Percentiles rank a stretch among this genome's conserved stretches.
Conservation (phyloP, 371 early-diverging fungal species). For the Mucor circinelloides region DNA sequence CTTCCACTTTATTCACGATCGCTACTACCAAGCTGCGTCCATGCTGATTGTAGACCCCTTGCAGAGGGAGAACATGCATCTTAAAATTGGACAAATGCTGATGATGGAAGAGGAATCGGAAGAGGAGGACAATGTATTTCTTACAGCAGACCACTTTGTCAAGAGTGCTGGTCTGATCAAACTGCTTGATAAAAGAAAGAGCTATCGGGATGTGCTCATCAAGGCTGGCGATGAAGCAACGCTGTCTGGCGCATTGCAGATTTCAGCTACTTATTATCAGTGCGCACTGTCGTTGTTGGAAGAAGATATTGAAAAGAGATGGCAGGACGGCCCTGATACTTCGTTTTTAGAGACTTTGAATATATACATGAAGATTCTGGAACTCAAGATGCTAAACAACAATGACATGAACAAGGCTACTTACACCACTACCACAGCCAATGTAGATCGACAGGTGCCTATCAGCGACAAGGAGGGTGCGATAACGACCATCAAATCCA, state of each 20-base stretch:
- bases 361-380: constrained; percentile 36
- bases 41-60: constrained; percentile 28
- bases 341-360: constrained; percentile 42
- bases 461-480: background rate
- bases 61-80: constrained; percentile 38
- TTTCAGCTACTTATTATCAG: constrained; percentile 31
- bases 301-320: constrained; percentile 17
- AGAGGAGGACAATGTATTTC: constrained; percentile 32
- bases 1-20: constrained; percentile 46
- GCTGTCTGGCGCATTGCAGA: constrained; percentile 38
- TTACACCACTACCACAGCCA: background rate
- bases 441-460: background rate
- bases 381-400: constrained; percentile 29
- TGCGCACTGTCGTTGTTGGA: constrained; percentile 32
- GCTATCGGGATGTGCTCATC: constrained; percentile 30
- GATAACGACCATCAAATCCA: background rate
- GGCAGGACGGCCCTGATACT: constrained; percentile 33
- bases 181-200: constrained; percentile 15
- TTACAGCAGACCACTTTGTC: constrained; percentile 46
- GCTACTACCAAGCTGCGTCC: constrained; percentile 46
- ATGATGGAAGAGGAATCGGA: constrained; percentile 26
- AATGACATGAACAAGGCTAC: background rate
- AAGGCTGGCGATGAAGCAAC: constrained; percentile 42
- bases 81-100: constrained; percentile 42
- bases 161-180: constrained; percentile 36